phyloP scores from a whole-genome alignment of 2,329 filamentous ascomycete species.

The Eurotiales sp. region DNA sequence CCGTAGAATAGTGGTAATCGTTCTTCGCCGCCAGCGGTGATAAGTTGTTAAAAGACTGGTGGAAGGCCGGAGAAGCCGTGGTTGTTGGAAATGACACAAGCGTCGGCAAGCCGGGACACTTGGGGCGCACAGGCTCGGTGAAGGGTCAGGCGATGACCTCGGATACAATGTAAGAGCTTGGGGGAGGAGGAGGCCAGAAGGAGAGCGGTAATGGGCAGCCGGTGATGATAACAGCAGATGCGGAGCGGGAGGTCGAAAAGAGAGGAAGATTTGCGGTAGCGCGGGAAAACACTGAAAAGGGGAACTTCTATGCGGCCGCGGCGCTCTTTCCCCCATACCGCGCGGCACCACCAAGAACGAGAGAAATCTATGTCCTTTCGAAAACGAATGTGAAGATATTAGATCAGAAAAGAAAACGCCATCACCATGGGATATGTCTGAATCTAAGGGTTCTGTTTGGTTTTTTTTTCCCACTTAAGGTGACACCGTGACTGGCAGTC shows the following conservation, averaged over 20 bases:
- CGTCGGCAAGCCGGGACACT: not conserved
- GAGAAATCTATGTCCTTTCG: not conserved
- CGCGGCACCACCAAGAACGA: not conserved
- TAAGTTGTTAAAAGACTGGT: slow-evolving; percentile 20
- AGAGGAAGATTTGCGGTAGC: not conserved
- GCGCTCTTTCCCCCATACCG: slow-evolving; percentile 11
- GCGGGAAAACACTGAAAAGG: slow-evolving; percentile 3
- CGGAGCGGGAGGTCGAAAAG: slow-evolving; percentile 4
- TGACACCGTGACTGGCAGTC: no score
- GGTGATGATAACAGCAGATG: no score
- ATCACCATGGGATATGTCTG: not conserved
- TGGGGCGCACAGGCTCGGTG: not conserved
- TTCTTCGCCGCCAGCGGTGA: slow-evolving; percentile 40
- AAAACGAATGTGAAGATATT: not conserved
- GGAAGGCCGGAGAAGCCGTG: slow-evolving; percentile 14
- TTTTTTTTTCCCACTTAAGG: no score
- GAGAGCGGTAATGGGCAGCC: not conserved
- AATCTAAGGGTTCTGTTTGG: not conserved
- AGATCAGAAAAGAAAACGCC: not conserved
- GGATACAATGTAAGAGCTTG: not conserved
- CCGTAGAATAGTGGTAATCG: slow-evolving; percentile 1
- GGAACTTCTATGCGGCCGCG: slow-evolving; percentile 1
- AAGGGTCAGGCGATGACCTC: not conserved
- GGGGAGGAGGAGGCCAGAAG: not conserved
- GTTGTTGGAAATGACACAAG: slow-evolving; percentile 1